phyloP scores from a whole-genome alignment of 2,329 filamentous ascomycete species.

The Neofusicoccum sp. region DNA sequence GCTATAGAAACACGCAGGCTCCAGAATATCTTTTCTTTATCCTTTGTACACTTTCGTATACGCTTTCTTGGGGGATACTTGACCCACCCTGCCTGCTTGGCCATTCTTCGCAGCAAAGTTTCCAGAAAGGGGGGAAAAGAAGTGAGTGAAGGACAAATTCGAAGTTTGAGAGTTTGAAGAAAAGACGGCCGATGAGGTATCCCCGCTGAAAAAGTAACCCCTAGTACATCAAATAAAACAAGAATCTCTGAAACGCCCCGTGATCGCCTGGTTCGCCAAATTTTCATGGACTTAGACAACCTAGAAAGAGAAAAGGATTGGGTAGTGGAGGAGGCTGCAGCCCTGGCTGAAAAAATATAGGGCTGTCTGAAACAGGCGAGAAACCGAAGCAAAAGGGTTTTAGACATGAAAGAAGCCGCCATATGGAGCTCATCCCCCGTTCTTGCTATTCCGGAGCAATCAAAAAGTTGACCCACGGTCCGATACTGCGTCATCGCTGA shows the following conservation, averaged over 20 bases:
- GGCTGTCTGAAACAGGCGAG: background rate
- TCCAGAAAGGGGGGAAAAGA: background rate
- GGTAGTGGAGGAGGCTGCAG: background rate
- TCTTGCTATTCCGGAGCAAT: background rate
- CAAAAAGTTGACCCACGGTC: background rate
- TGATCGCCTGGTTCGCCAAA: constrained; percentile 9
- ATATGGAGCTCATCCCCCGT: background rate
- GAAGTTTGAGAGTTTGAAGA: background rate
- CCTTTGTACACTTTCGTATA: background rate
- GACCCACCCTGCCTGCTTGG: background rate
- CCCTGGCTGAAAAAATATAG: background rate
- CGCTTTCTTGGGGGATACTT: background rate
- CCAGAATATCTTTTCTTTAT: background rate
- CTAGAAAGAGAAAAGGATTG: background rate
- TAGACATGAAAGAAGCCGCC: background rate
- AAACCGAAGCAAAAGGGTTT: background rate
- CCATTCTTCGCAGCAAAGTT: background rate
- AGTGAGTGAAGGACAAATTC: background rate
- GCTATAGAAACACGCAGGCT: background rate
- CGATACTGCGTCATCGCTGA: background rate
- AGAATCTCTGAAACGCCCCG: background rate
- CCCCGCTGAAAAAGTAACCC: constrained; percentile 1
- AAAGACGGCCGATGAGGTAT: constrained; percentile 8
- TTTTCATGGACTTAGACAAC: constrained; percentile 10
- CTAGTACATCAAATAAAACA: constrained; percentile 9